Evolutionary conservation across 1,139 yeast genomes (phyloP).

Genomic region (Debaryomyces sp.): DNA sequence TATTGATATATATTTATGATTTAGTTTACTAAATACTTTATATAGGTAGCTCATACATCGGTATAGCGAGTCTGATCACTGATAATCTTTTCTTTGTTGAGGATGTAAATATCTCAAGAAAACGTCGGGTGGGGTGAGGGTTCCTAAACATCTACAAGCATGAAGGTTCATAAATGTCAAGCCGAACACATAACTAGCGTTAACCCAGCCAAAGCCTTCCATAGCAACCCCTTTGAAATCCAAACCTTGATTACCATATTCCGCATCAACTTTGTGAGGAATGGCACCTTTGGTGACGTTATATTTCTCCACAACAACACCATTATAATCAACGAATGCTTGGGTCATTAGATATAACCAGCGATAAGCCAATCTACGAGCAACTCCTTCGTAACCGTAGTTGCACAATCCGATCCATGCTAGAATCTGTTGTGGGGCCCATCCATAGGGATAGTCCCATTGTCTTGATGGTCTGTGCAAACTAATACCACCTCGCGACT

Average conservation of each 20-base stretch:
- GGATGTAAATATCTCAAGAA: slow-evolving; percentile 58
- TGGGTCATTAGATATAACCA: slow-evolving; percentile 91
- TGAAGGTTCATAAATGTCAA: slow-evolving; percentile 66
- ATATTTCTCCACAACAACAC: slow-evolving; percentile 95
- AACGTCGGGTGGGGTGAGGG: slow-evolving; percentile 79
- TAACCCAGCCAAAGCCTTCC: slow-evolving; percentile 98
- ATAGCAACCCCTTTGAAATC: slow-evolving; percentile 93
- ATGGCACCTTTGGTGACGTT: slow-evolving; percentile 82
- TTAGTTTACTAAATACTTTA: background rate
- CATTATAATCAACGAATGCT: slow-evolving; percentile 92
- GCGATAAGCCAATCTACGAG: slow-evolving; percentile 75
- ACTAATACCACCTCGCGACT: slow-evolving; percentile 73
- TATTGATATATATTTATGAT: background rate
- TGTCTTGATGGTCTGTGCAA: slow-evolving; percentile 82
- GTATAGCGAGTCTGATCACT: background rate
- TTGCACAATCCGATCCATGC: slow-evolving; percentile 87
- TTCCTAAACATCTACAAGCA: slow-evolving; percentile 78
- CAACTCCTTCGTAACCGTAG: slow-evolving; percentile 70
- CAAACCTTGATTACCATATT: slow-evolving; percentile 95
- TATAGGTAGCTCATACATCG: background rate
- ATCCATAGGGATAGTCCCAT: slow-evolving; percentile 98
- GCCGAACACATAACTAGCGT: slow-evolving; percentile 81
- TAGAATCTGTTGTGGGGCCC: slow-evolving; percentile 98
- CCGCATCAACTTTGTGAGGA: slow-evolving; percentile 94
- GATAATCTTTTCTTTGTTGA: slow-evolving; percentile 42